Base-by-base conservation (phyloP, 179 eudicot genomes). In the Spinacia oleracea region DNA sequence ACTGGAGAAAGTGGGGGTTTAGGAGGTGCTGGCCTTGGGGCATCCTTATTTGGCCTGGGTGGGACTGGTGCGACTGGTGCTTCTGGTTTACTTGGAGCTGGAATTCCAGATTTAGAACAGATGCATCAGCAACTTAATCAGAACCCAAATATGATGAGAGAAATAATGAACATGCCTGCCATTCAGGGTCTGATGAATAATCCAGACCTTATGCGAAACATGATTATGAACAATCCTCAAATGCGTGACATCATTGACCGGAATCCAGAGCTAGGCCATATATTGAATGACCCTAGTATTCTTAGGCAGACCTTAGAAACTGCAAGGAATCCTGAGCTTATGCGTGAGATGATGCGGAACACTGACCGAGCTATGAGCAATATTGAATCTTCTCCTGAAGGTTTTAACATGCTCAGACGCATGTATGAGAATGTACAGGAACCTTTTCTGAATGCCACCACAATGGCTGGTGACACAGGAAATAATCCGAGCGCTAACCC, bases 311-410 rank as follows among this genome's bases (percentile, higher is more conserved):
- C 99, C 72, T 78, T 96, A 59, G 99, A 96, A 83, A 93, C 99
- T 74, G 97, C 98, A 23, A 85, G 98, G 85, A 96, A 96, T 74
- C 99, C 99, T 77, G 97, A 94, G 82, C 90, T 96, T 77, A 96
- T 96, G 99, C 97, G 98, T 70, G 99, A 96, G 87, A 96, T 96
- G 99, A 94, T 94, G 97, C 89, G 99, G 34, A 96, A 96, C 80
- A 96, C 99, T 76, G 99, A 94, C 80, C 90, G 99, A 81, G 98
- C 98, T 77, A 96, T 96, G 99, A 96, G 99, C 79, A 96, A 96
- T 76, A 96, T 96, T 67, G 99, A 96, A 85, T 88, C 99, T 48
- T 94, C 97, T 81, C 99, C 99, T 53, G 98, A 96, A 85, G 99
- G 98, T 77, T 96, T 96, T 78, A 96, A 96, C 81, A 92, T 92